Base-by-base conservation (phyloP, 768 basidiomycete genomes). In the Lentinula detonsa region DNA sequence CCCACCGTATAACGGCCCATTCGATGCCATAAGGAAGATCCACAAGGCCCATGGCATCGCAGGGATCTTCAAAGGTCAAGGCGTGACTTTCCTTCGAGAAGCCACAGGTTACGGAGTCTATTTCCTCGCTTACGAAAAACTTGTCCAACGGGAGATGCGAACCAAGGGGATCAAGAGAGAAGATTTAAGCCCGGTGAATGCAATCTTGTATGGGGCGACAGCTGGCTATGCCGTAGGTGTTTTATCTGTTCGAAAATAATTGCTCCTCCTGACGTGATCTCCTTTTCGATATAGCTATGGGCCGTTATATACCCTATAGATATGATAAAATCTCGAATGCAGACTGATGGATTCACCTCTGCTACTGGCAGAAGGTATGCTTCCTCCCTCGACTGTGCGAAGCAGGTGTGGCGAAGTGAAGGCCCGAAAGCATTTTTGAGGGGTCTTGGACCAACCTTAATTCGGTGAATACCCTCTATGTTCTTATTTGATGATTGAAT, bases 271-370 rank as follows among this genome's bases (percentile, higher is more conserved):
- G n/a, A 46, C 34, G 43, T 0, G 35, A 59, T 64, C 49, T 52
- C 34, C 64, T 43, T 48, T n/a, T 23, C 9, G 4, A 48, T 57
- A 37, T 61, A 93, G 91, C 78, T 94, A 33, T 94, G 92, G 92
- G 87, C 84, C n/a, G 77, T 93, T 9, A 95, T 94, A 76, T 96
- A 96, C 77, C 95, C 94, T 15, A 89, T 95, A 72, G 95, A 97
- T 73, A 92, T 97, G 83, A 86, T 98, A 69, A 98, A 98, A 71
- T 93, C 93, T 31, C 85, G 94, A 57, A 90, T 98, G 81, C 96
- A 98, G 74, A 97, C 95, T 0, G 96, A 98, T 69, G 91, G 88
- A 0, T 94, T 95, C 72, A 79, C 84, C 10, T 74, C 85, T 3
- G 77, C 86, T 15, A 87, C 85, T 46, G 88, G 89, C 33, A 88